These are phyloP conservation scores for Tulasnella sp. DNA, from an alignment of 768 basidiomycete species.

Conservation along the genomic window DNA sequence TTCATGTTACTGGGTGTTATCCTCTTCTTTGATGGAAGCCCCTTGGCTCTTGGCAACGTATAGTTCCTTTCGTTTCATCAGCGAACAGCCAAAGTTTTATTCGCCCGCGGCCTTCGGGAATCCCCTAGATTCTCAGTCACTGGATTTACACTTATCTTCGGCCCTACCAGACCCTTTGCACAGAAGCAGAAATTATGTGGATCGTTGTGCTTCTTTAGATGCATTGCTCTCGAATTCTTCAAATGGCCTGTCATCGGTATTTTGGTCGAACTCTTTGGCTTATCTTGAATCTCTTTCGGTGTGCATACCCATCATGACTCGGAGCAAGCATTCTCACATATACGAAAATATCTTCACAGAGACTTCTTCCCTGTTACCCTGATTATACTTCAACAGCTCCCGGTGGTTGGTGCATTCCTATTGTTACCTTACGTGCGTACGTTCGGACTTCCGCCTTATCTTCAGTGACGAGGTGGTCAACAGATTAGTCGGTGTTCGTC, in stretches of 20 bases:
- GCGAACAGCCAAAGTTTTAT: background rate
- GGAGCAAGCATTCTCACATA: background rate
- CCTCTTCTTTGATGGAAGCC: constrained; percentile 94
- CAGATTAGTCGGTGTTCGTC: constrained; percentile 28
- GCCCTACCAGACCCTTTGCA: constrained; percentile 94
- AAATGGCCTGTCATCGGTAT: constrained; percentile 96
- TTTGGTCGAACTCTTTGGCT: constrained; percentile 90
- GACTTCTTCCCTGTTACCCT: constrained; percentile 99
- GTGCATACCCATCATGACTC: constrained; percentile 42
- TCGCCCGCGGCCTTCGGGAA: background rate
- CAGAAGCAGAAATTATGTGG: constrained; percentile 93
- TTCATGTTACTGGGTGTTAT: constrained; percentile 96
- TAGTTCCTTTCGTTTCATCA: constrained; percentile 39
- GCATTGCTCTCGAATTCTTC: constrained; percentile 89
- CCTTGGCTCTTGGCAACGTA: constrained; percentile 97
- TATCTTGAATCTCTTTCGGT: constrained; percentile 99
- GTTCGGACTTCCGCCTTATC: constrained; percentile 47
- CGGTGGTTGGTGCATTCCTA: constrained; percentile 84
- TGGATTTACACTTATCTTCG: constrained; percentile 95
- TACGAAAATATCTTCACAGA: constrained; percentile 50
- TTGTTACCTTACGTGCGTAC: constrained; percentile 85
- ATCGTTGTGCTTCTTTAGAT: constrained; percentile 83
- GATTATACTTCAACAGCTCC: constrained; percentile 93
- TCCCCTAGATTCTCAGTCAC: no score
- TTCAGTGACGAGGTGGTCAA: constrained; percentile 15